Evolutionary conservation across 805 yeast species (phyloP).

Genomic region (Wickerhamiella qilinensis): DNA sequence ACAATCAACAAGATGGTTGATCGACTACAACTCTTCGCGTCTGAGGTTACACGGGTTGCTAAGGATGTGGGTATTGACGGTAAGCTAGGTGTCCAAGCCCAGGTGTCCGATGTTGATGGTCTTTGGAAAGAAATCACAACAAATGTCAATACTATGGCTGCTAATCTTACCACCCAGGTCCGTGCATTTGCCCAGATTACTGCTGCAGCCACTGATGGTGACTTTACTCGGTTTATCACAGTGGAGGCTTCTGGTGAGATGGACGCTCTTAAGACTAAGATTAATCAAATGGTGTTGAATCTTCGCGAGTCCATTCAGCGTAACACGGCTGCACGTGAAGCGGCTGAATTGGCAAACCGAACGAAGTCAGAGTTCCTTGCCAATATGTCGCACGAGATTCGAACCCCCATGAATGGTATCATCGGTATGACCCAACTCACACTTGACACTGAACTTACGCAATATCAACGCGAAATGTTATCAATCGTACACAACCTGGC

Average conservation of each 20-base stretch:
- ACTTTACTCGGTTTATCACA: constrained; percentile 75
- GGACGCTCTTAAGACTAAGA: constrained; percentile 40
- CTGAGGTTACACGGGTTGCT: constrained; percentile 80
- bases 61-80: constrained; percentile 90
- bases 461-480: constrained; percentile 82
- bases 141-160: constrained; percentile 85
- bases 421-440: constrained; percentile 87
- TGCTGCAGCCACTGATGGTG: constrained; percentile 90
- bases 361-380: constrained; percentile 85
- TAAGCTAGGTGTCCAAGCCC: constrained; percentile 83
- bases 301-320: constrained; percentile 79
- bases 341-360: constrained; percentile 79
- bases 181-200: constrained; percentile 88
- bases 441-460: constrained; percentile 74
- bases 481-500: constrained; percentile 81
- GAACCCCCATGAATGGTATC: constrained; percentile 88
- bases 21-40: constrained; percentile 70
- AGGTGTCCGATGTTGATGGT: constrained; percentile 80
- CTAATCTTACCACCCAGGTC: constrained; percentile 82
- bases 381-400: constrained; percentile 72
- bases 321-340: constrained; percentile 86
- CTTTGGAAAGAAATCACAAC: constrained; percentile 85
- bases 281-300: constrained; percentile 71
- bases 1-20: constrained; percentile 92
- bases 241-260: constrained; percentile 88